Evolutionary conservation across 1,284 basidiomycete species (phyloP), one percentile per base, ranked within the genome.

Genomic region (Exsudoporus floridanus): DNA sequence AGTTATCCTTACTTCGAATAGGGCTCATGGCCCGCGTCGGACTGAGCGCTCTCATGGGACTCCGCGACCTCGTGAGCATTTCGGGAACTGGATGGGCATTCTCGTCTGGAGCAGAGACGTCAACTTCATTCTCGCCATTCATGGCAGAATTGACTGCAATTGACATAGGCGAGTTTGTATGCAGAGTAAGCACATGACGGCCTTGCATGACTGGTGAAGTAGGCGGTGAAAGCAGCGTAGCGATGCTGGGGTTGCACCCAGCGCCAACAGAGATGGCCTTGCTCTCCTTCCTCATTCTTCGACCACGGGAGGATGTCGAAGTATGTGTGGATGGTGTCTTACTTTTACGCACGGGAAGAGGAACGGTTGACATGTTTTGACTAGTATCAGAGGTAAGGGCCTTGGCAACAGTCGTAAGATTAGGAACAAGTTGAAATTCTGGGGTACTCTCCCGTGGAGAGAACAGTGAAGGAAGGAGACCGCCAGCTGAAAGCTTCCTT

Each of bases 1-100:
- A 38, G 30, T 34, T 28, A 19, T n/a, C 16, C 64, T 59, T 56
- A 65, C 70, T 49, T 58, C 66, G 65, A 34, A 68, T 65, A 28
- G 66, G 66, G 27, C 65, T 72, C 55, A 69, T 52, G 23, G 69
- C 70, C n/a, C 63, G 58, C 1, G 53, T 37, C 33, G 63, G 63
- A 53, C 63, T 69, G 33, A 69, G 49, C 21, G 74, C 72, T 34
- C 70, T 67, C 2, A 46, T 43, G 4, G 65, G 56, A 30, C 58
- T 70, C 18, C 46, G 59, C 3, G 54, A 39, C 31, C 48, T 12
- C n/a, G 2, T 36, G 40, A 64, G 21, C 9, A 30, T 57, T 41
- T 50, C 58, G 16, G 46, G 18, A 33, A 50, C 28, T 7, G 27
- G 7, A 19, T 30, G 16, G 6, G 14, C 7, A 31, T 30, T 44